Evolutionary conservation across 108 stramenopile species (phyloP), one percentile per base, ranked within the genome.

Genomic region (Fragilaria radians): DNA sequence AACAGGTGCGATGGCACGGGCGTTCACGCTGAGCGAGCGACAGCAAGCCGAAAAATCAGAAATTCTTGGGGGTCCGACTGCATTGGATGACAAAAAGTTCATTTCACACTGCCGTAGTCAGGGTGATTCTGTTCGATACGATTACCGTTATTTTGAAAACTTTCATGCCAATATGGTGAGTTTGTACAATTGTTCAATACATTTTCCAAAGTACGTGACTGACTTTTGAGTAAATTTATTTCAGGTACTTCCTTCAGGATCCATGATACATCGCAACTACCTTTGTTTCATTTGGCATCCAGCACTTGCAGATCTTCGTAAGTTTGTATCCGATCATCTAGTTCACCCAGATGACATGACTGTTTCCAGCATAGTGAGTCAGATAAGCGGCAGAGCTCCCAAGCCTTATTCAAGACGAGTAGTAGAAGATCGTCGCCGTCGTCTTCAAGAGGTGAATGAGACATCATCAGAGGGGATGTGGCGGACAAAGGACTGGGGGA

Each of bases 211-310:
- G n/a, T n/a, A n/a, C n/a, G n/a, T n/a, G n/a, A n/a, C n/a, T n/a
- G n/a, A n/a, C n/a, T n/a, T n/a, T n/a, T n/a, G n/a, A 42, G 14
- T 42, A 7, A 42, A 14, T 14, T 42, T 42, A 7, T 42, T 14
- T 14, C 36, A 42, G 36, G 54, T 73, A 9, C 45, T 79, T 5
- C 77, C 81, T 17, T 73, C 72, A 9, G 76, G 76, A 2, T 57
- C 73, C 0, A 56, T 78, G 18, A 46, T 83, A 46, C 86, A 94
- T 68, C 62, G 77, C 33, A 85, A 90, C 59, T 90, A 74, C 54
- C 57, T 94, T 42, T 88, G 88, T 45, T 90, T 88, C 54, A 66
- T 94, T 21, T 94, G 88, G 88, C 88, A 90, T 61, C 88, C 88
- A 23, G 81, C 79, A 22, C 85, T 94, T 69, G 78, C 83, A 66